Conservation (phyloP, 108 stramenopile species). For the Nitzschia sp. region DNA sequence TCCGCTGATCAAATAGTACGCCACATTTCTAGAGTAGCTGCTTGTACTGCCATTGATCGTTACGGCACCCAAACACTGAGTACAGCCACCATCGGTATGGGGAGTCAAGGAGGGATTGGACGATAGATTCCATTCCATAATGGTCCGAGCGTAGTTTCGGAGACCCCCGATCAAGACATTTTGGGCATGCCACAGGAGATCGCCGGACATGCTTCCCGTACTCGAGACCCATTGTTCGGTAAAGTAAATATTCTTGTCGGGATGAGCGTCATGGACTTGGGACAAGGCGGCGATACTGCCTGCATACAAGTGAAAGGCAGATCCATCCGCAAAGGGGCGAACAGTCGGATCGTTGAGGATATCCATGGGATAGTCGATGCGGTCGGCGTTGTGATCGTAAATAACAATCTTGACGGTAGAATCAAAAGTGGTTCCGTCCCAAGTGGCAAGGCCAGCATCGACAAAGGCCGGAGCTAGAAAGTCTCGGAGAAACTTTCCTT, state of each 20-base stretch:
- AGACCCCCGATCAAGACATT: background rate
- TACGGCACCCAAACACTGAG: background rate
- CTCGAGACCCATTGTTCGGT: background rate
- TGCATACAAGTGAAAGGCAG: background rate
- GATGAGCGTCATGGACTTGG: background rate
- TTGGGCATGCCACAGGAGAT: background rate
- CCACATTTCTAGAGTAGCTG: background rate
- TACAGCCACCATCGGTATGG: background rate
- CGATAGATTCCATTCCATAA: background rate
- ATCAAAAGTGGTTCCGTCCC: background rate
- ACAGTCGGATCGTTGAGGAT: background rate
- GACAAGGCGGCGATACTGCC: background rate
- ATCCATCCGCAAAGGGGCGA: background rate
- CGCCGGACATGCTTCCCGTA: background rate
- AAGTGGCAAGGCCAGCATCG: background rate
- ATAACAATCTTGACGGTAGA: background rate
- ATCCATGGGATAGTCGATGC: background rate
- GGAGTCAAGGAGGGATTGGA: background rate
- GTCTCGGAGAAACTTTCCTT: background rate
- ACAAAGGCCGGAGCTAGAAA: background rate
- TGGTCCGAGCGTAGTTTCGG: background rate
- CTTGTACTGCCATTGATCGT: background rate
- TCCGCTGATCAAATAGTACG: background rate
- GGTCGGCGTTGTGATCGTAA: background rate
- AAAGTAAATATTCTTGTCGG: background rate